Evolutionary conservation across 2,329 filamentous ascomycete species (phyloP), one percentile per base, ranked within the genome.

Genomic region (Talaromyces islandicus): DNA sequence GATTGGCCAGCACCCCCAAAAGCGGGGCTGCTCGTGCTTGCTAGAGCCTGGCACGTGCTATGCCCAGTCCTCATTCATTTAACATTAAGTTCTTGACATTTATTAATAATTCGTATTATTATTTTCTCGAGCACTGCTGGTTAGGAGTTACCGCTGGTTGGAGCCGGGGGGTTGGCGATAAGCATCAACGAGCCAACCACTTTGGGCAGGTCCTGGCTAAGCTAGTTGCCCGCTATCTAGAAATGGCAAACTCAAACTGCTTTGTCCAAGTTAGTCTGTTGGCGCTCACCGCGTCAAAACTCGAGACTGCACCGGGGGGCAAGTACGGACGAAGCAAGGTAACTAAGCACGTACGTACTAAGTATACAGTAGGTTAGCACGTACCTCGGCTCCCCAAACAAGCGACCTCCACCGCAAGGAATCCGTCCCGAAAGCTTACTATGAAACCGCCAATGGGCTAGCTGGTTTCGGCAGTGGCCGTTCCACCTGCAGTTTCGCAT

Each of bases 391-490:
- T 46, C 43, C 43, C 43, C 43, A 46, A 46, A 46, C 43, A 52
- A 21, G 48, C 48, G 27, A 52, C 2, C 48, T 52, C 48, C 48
- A 52, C 48, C 14, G 14, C 19, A 52, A n/a, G 48, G 48, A 52
- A 52, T 52, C 48, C 48, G 48, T 52, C 48, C 48, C 48, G 48
- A 52, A 52, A 52, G 48, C 48, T 46, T 52, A 52, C 48, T 25
- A 29, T 52, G 48, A 52, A 52, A 52, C 43, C 48, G 24, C 48
- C 48, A 29, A 27, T 25, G 48, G 6, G 12, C 25, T 29, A 50
- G 19, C 25, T 29, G 24, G 48, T 52, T 52, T 14, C 12, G 21
- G 48, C 14, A 29, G 32, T 38, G 32, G 30, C 35, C 5, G 14
- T 38, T 7, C 35, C 17, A n/a, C 35, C 7, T 38, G 35, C 35